Evolutionary conservation across 2,329 filamentous ascomycete species (phyloP), one percentile per base, ranked within the genome.

Genomic region (Shiraia sp.): DNA sequence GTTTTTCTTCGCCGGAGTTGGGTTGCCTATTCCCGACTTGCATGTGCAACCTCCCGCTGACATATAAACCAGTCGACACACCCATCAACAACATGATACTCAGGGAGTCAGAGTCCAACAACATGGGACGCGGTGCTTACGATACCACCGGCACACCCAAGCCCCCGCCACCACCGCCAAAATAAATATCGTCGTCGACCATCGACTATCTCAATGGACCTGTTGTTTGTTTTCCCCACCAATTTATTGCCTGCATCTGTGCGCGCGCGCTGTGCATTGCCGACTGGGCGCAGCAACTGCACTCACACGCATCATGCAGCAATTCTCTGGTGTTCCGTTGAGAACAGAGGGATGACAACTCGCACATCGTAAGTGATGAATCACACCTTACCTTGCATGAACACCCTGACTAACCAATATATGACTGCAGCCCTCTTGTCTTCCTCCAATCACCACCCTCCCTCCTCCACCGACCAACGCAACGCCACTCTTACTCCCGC

Each of bases 111-210:
- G 59, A 66, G 49, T 61, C 66, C 36, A 69, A 57, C 59, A 74
- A 74, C 66, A 76, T 75, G 73, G 73, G 72, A 43, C 72, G 73
- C 52, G 73, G 73, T 47, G 72, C 72, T 47, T 76, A 76, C 61
- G 73, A 76, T 55, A 75, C 72, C 19, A 75, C 73, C n/a, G 73
- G 73, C 48, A 71, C 72, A n/a, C 68, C 71, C 36, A 74, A 74
- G 61, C 72, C 72, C 2, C 67, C 68, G 40, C 69, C 70, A 26
- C 67, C 66, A 29, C 70, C 67, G 36, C 66, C 71, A 31, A 70
- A 72, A 66, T 70, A 68, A 60, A n/a, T n/a, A n/a, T n/a, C 45
- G 32, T 47, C 19, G 30, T 35, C 17, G 30, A 7, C 28, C 25
- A 28, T 32, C 9, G 32, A n/a, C n/a, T 24, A 34, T 38, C 36